Evolutionary conservation across 2,329 filamentous ascomycete species (phyloP).

Genomic region (Passalora sequoiae): DNA sequence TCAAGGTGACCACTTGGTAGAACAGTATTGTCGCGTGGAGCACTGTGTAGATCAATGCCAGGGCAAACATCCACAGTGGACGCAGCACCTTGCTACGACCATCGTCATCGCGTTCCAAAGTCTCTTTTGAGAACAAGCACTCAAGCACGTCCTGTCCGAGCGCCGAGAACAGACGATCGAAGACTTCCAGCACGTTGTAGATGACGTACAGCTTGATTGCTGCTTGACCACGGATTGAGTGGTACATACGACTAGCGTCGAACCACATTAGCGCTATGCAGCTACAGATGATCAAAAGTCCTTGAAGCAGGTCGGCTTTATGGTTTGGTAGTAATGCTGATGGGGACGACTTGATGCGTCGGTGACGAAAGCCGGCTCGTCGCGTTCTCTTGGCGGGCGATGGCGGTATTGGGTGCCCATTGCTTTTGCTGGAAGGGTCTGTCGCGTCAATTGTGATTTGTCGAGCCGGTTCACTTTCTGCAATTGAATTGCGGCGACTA

Average conservation of each 20-base stretch:
- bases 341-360: slow-evolving; percentile 74
- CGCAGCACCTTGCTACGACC: slow-evolving; percentile 87
- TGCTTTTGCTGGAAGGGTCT: slow-evolving; percentile 5
- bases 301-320: slow-evolving; percentile 92
- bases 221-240: slow-evolving; percentile 91
- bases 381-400: slow-evolving; percentile 13
- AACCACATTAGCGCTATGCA: slow-evolving; percentile 81
- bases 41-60: slow-evolving; percentile 83
- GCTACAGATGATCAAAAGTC: slow-evolving; percentile 78
- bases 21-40: slow-evolving; percentile 83
- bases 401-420: slow-evolving; percentile 11
- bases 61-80: slow-evolving; percentile 83
- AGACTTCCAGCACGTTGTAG: slow-evolving; percentile 93
- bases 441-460: slow-evolving; percentile 4
- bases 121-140: slow-evolving; percentile 89
- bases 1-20: slow-evolving; percentile 95
- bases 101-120: slow-evolving; percentile 77
- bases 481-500: slow-evolving; percentile 20
- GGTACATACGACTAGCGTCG: slow-evolving; percentile 96
- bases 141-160: slow-evolving; percentile 94
- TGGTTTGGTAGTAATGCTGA: slow-evolving; percentile 81
- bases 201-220: slow-evolving; percentile 99
- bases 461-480: slow-evolving; percentile 12
- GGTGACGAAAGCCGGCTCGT: slow-evolving; percentile 50
- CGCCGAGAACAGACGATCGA: slow-evolving; percentile 82